These are phyloP conservation scores for Castanopsis chinensis DNA, from an alignment of 306 rosid genomes.

Conservation along the genomic window DNA sequence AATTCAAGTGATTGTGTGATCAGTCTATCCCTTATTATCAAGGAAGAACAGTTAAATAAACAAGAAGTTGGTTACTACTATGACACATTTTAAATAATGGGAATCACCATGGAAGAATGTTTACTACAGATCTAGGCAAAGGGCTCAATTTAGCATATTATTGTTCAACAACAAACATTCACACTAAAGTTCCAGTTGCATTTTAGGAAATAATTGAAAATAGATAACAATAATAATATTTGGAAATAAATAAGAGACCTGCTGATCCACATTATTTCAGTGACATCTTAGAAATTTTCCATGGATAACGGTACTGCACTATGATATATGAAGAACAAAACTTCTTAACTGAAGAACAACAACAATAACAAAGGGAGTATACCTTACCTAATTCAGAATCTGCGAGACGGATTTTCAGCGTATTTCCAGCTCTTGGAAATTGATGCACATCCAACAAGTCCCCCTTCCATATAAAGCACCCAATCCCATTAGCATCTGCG, in stretches of 20 bases:
- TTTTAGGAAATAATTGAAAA: background rate
- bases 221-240: no score
- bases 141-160: background rate
- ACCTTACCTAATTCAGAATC: slow-evolving; percentile 45
- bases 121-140: background rate
- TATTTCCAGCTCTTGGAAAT: slow-evolving; percentile 40
- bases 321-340: background rate
- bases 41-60: no score
- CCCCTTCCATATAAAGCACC: slow-evolving; percentile 66
- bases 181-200: background rate
- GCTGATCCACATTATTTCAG: no score
- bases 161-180: background rate
- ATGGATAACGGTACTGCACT: background rate
- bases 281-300: slow-evolving; percentile 13
- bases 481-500: slow-evolving; percentile 56
- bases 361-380: slow-evolving; percentile 4
- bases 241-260: no score
- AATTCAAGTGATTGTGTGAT: background rate
- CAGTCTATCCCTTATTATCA: no score
- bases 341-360: background rate
- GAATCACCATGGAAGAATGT: background rate
- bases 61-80: no score
- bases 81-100: no score
- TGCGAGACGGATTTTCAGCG: slow-evolving; percentile 39
- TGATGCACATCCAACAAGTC: slow-evolving; percentile 50